These are phyloP conservation scores for Chenopodium quinoa DNA, from an alignment of 148 eudicot species.

Conservation along the genomic window DNA sequence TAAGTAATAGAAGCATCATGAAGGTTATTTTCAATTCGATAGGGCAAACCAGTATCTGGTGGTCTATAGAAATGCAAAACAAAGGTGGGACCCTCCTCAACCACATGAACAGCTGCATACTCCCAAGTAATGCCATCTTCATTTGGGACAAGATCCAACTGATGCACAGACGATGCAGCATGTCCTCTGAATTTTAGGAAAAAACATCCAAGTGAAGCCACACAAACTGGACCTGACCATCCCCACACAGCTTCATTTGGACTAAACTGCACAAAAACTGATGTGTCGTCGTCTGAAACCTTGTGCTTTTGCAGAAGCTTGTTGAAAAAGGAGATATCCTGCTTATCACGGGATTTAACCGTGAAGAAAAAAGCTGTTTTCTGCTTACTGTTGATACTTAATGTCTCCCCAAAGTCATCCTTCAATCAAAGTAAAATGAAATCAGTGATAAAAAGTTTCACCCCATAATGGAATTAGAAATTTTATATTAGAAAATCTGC, in stretches of 20 bases:
- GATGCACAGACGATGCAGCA: constrained; percentile 30
- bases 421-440: constrained; percentile 26
- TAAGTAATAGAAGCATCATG: constrained; percentile 62
- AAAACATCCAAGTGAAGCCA: constrained; percentile 88
- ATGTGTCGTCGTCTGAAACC: constrained; percentile 55
- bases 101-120: constrained; percentile 78
- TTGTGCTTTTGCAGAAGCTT: constrained; percentile 73
- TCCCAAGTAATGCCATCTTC: constrained; percentile 34
- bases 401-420: constrained; percentile 61
- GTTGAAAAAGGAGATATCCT: constrained; percentile 53
- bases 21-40: constrained; percentile 82
- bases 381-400: constrained; percentile 63
- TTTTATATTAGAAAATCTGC: constrained; percentile 1
- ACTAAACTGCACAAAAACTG: constrained; percentile 66
- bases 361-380: constrained; percentile 53
- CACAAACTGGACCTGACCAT: constrained; percentile 99
- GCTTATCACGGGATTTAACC: constrained; percentile 39
- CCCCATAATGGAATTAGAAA: neutral
- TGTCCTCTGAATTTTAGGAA: constrained; percentile 73
- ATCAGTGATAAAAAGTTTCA: constrained; percentile 1
- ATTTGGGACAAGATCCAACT: constrained; percentile 32
- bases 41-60: constrained; percentile 62
- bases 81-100: constrained; percentile 79
- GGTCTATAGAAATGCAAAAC: constrained; percentile 68
- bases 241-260: constrained; percentile 45